These are phyloP conservation scores for Actinidia chinensis DNA, from an alignment of 179 eudicot genomes.

Conservation along the genomic window DNA sequence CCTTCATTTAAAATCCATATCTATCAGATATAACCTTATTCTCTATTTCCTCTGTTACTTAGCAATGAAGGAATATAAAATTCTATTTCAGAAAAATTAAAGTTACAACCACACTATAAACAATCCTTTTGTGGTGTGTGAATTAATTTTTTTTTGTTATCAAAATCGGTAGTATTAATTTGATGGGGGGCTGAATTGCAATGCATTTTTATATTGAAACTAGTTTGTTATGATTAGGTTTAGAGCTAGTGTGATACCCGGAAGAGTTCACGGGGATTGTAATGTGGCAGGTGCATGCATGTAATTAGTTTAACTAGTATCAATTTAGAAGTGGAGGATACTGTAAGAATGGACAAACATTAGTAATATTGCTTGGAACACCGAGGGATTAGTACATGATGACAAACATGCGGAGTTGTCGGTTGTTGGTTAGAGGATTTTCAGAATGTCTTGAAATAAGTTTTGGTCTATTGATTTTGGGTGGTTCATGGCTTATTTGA, in stretches of 20 bases:
- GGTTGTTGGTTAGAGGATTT: neutral
- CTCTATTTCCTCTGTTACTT: too few relatives aligned
- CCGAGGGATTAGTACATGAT: neutral
- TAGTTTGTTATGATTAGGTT: neutral
- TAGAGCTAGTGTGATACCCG: neutral
- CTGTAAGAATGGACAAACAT: neutral
- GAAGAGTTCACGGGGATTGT: neutral
- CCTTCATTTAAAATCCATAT: too few relatives aligned
- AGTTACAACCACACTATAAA: neutral
- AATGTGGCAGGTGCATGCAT: neutral
- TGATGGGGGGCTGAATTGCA: constrained; percentile 3
- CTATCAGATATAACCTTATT: too few relatives aligned
- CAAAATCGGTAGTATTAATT: neutral
- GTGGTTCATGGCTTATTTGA: neutral
- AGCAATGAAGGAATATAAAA: too few relatives aligned
- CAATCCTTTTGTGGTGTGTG: neutral
- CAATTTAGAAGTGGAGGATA: neutral
- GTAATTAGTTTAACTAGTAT: neutral
- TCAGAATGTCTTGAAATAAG: neutral
- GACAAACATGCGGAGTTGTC: neutral
- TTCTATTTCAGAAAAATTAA: too few relatives aligned
- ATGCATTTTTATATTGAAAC: neutral
- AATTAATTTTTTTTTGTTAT: neutral
- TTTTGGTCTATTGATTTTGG: neutral
- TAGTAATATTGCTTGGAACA: neutral